Evolutionary conservation across 108 stramenopile species (phyloP), one percentile per base, ranked within the genome.

Genomic region (Hondaea fermentalgiana): DNA sequence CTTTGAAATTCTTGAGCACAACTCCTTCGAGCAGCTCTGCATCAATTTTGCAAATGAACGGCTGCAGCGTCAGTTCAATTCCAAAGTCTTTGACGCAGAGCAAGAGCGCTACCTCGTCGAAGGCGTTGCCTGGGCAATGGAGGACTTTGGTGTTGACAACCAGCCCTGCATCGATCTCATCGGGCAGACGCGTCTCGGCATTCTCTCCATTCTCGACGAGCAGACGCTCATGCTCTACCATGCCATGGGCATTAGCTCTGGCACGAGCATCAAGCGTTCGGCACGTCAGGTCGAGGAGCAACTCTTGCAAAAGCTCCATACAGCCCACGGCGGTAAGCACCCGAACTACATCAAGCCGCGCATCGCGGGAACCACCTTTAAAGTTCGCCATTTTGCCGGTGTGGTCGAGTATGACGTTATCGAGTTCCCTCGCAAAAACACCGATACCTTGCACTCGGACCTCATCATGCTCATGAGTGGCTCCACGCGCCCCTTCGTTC

Each of bases 381-480:
- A 88, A 53, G 90, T 95, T 14, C 72, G 72, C 25, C 95, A 94
- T 90, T 94, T 94, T 59, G 95, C 95, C 45, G 95, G 95, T 12
- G 92, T 69, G 23, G 93, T 95, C 58, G 44, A 49, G 57, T 95
- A 95, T 87, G 88, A 59, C 17, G 90, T 90, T 10, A 88, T 64
- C 60, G 92, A 90, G 16, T 94, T 95, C 72, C 87, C 94, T 0
- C 92, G 91, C 89, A 95, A 95, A 92, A 95, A 95, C 88, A 88
- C 91, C 58, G 94, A 95, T 89, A 83, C 72, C 64, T 91, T 95
- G 43, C 87, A 91, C 72, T 57, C 90, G 58, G 93, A 94, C 64
- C 88, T 94, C 44, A 58, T 64, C 21, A 91, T 91, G 57, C 89
- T 94, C 88, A 90, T 94, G 57, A 60, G 64, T 53, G 59, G 57